Base-by-base conservation (phyloP, 2,329 filamentous ascomycete genomes). In the Aureobasidium sp. region DNA sequence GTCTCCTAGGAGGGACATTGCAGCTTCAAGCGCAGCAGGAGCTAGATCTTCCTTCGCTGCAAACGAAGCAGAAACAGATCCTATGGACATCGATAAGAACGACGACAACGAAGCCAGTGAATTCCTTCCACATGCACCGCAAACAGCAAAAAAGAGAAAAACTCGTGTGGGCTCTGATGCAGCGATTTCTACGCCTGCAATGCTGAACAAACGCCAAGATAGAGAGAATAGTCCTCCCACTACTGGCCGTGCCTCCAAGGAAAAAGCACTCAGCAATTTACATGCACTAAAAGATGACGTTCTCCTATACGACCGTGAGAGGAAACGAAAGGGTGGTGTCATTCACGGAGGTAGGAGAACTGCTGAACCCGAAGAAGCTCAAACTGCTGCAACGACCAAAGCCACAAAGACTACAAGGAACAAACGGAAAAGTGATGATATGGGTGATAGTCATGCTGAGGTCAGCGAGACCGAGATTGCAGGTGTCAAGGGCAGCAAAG, bases 221-320 rank as follows among this genome's bases (percentile, higher is more conserved):
- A 71, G 91, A 96, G 73, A 96, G 95, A 84, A 90, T 26, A 94
- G 90, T 0, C 91, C 92, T 0, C 86, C 85, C 0, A 81, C 87
- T 2, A 89, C 86, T 1, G 71, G 72, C 15, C 87, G 94, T 61
- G 94, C 90, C 69, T 93, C 94, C 15, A 99, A 97, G 73, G 86
- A 88, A 44, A 88, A 89, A 70, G 94, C 94, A 13, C 77, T 88
- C n/a, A 84, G 86, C 37, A 86, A 84, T 66, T 77, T 97, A 8
- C 90, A 94, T 60, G 83, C 84, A 39, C 79, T 93, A 62, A 91
- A 90, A 0, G 84, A 87, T 0, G 94, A 99, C 70, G 91, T 97
- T 70, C 88, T 87, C 2, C 78, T 95, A 36, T 99, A 94, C 70
- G 89, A 97, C 70, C 96, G 94, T 72, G 94, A 99, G 76, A 91